Evolutionary conservation across 345 rosid genomes (phyloP), one percentile per base, ranked within the genome.

Genomic region (Turritis glabra): DNA sequence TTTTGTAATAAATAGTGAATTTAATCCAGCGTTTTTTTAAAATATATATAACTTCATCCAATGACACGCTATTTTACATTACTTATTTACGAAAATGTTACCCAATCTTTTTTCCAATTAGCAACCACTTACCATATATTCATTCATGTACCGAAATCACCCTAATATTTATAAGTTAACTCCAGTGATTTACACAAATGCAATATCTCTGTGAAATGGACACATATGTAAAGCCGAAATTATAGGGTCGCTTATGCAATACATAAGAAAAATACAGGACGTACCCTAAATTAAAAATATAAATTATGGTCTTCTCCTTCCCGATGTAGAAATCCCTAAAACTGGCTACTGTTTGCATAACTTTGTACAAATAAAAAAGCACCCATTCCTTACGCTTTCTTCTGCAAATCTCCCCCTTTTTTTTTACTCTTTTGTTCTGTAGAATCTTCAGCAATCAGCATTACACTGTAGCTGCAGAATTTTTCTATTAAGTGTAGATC

Each of bases 271-370:
- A 18, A 17, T 47, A 47, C 8, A 30, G 74, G 54, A 21, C 35
- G 14, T 32, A 13, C n/a, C 44, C 48, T 43, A 66, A 51, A 17
- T 46, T 7, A 11, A 71, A 71, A 32, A n/a, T 10, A 32, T 9
- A 61, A 61, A 41, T 1, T 15, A 8, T 46, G 25, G 14, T 48
- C 68, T 60, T 71, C 68, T 9, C 27, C 33, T 29, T 55, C 38
- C 32, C 46, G 13, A 38, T 51, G 52, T 62, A 8, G n/a, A 40
- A 62, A 72, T 29, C 76, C 76, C 76, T 63, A 72, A 22, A 30
- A 8, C 62, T 26, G 40, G 48, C 25, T 69, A n/a, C 25, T 33
- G 58, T 23, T 47, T 51, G 29, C 12, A 8, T 14, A 12, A 11
- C 35, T 33, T 8, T 35, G 63, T 30, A 29, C 46, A 56, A 29